Percentiles rank a stretch among this genome's conserved stretches.
phyloP scores from a whole-genome alignment of 2,329 filamentous ascomycete genomes.

The Decorospora gaudefroyi region DNA sequence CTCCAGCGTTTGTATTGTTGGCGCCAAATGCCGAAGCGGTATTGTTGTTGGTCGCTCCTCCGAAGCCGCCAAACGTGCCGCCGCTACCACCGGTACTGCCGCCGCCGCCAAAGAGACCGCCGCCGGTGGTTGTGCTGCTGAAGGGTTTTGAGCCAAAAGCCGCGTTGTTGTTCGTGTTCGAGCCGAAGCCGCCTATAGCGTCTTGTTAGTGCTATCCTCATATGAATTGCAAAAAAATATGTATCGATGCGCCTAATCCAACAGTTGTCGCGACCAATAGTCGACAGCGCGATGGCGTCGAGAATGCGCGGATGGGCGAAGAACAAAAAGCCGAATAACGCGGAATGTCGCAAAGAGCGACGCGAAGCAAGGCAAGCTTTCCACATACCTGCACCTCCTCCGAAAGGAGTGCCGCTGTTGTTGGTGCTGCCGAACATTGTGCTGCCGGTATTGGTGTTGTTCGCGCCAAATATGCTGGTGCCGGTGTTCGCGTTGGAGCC shows the following conservation, averaged over 20 bases:
- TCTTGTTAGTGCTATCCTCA: conserved; percentile 27
- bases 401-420: conserved; percentile 41
- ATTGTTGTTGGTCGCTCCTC: conserved; percentile 23
- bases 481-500: conserved; percentile 43
- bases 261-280: conserved; percentile 1
- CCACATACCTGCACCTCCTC: conserved; percentile 48
- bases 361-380: conserved; percentile 41
- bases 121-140: conserved; percentile 40
- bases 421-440: conserved; percentile 38
- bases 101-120: conserved; percentile 43
- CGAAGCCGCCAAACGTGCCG: conserved; percentile 21
- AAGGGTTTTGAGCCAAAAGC: conserved; percentile 41
- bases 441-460: conserved; percentile 38
- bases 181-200: conserved; percentile 41
- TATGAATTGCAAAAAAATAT: conserved; percentile 1
- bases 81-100: conserved; percentile 10
- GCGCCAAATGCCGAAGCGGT: conserved; percentile 33
- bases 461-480: conserved; percentile 44
- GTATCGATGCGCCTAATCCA: conserved; percentile 1
- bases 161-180: conserved; percentile 31
- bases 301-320: no score
- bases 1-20: conserved; percentile 34
- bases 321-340: not conserved
- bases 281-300: conserved; percentile 2
- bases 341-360: conserved; percentile 18